phyloP scores from a whole-genome alignment of 2,329 filamentous ascomycete species.

The Phaeosphaeriaceae sp. region DNA sequence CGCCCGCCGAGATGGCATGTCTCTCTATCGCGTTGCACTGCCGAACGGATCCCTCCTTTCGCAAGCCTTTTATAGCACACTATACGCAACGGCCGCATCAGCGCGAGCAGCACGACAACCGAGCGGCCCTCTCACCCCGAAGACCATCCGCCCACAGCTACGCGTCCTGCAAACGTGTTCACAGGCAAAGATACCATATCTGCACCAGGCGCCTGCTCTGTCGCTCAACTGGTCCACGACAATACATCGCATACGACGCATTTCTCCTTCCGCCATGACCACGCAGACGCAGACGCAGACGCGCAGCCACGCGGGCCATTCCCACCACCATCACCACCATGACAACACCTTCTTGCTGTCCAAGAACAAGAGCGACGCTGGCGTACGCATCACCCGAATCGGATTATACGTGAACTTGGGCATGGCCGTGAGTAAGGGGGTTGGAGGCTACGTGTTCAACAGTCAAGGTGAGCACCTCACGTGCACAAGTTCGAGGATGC shows the following conservation, averaged over 20 bases:
- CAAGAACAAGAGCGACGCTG: slow-evolving; percentile 86
- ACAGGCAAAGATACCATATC: slow-evolving; percentile 27
- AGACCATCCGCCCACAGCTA: slow-evolving; percentile 23
- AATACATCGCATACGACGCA: slow-evolving; percentile 41
- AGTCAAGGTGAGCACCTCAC: slow-evolving; percentile 66
- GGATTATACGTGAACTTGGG: slow-evolving; percentile 87
- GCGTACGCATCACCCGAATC: slow-evolving; percentile 90
- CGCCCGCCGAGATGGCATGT: slow-evolving; percentile 42
- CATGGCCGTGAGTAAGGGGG: slow-evolving; percentile 93
- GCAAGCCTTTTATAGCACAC: slow-evolving; percentile 19
- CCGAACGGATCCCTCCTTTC: slow-evolving; percentile 31
- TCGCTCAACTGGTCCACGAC: slow-evolving; percentile 41
- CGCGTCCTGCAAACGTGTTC: slow-evolving; percentile 43
- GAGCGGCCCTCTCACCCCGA: slow-evolving; percentile 7
- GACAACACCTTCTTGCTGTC: slow-evolving; percentile 85
- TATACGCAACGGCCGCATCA: slow-evolving; percentile 13
- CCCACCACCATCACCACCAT: slow-evolving; percentile 75
- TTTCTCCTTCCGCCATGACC: slow-evolving; percentile 39
- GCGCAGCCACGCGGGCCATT: slow-evolving; percentile 53
- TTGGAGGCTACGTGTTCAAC: slow-evolving; percentile 93
- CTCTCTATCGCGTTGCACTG: slow-evolving; percentile 37
- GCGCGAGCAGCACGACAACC: not conserved
- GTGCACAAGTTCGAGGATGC: not conserved
- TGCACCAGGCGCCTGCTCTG: slow-evolving; percentile 12
- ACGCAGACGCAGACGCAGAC: slow-evolving; percentile 34